A percentile compares a stretch with the other conserved stretches of the same genome.
phyloP scores from a whole-genome alignment of 192 early-diverging fungal species.

The Gamsiella multidivaricata region DNA sequence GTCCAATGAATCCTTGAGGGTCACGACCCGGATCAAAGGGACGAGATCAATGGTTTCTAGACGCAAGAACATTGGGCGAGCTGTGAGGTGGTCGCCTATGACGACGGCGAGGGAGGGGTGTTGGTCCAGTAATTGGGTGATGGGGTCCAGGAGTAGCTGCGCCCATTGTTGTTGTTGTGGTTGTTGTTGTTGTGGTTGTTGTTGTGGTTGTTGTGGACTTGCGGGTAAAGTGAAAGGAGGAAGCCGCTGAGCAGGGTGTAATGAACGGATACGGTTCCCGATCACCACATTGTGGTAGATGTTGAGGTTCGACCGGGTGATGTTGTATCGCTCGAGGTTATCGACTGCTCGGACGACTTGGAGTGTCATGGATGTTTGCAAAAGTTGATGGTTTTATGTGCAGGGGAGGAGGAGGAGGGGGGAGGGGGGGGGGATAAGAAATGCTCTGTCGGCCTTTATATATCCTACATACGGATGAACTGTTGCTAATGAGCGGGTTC shows the following conservation, averaged over 20 bases:
- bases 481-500: no score
- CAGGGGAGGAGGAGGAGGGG: background rate
- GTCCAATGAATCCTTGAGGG: background rate
- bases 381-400: background rate
- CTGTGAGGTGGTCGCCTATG: slow-evolving; percentile 35
- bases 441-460: no score
- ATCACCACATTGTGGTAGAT: slow-evolving; percentile 48
- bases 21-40: slow-evolving; percentile 1
- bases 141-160: slow-evolving; percentile 12
- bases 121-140: slow-evolving; percentile 2
- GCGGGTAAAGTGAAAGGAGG: background rate
- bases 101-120: slow-evolving; percentile 20
- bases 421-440: no score
- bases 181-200: no score
- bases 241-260: background rate
- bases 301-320: slow-evolving; percentile 42
- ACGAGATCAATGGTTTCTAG: slow-evolving; percentile 9
- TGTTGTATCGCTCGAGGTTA: slow-evolving; percentile 45
- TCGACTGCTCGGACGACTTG: slow-evolving; percentile 32
- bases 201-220: background rate
- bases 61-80: slow-evolving; percentile 29
- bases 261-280: slow-evolving; percentile 12
- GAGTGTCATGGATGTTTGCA: slow-evolving; percentile 11
- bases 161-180: slow-evolving; percentile 39
- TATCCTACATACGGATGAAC: slow-evolving; percentile 4